Evolutionary conservation across 257 asterid species (phyloP).

Genomic region (Oldenlandia corymbosa): DNA sequence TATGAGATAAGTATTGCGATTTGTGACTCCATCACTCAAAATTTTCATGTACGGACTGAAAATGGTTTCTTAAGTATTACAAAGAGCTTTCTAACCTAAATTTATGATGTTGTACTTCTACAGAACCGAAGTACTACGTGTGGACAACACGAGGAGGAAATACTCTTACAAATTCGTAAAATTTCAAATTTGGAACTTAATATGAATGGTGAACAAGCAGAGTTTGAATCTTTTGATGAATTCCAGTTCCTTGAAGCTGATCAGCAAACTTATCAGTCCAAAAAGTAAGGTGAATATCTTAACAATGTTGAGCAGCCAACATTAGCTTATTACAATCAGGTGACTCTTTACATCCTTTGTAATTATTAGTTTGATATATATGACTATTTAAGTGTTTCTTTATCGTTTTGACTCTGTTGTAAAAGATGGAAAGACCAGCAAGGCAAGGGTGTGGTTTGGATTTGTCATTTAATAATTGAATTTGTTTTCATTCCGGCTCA

Average conservation of each 20-base stretch:
- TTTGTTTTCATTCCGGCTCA: no score
- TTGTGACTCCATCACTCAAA: background rate
- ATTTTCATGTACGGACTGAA: background rate
- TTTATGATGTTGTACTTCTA: slow-evolving; percentile 14
- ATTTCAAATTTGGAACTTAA: slow-evolving; percentile 61
- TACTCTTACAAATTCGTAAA: slow-evolving; percentile 67
- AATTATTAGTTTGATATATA: background rate
- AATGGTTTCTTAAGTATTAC: background rate
- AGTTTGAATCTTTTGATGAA: slow-evolving; percentile 28
- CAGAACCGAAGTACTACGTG: slow-evolving; percentile 87
- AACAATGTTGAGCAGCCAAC: slow-evolving; percentile 27
- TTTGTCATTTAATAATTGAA: no score
- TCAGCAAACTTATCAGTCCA: slow-evolving; percentile 23
- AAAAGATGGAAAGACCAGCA: no score
- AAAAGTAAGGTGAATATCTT: slow-evolving; percentile 24
- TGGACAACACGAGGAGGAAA: slow-evolving; percentile 78
- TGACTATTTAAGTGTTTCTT: background rate
- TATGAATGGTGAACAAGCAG: slow-evolving; percentile 40
- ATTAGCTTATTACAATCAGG: slow-evolving; percentile 46
- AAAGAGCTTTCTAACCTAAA: background rate
- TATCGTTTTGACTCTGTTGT: background rate
- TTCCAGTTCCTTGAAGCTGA: slow-evolving; percentile 32
- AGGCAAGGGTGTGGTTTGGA: no score
- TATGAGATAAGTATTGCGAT: background rate
- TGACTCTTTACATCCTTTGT: slow-evolving; percentile 19